A percentile compares a stretch with the other conserved stretches of the same genome.
Conservation (phyloP, 345 rosid genomes). For the Isatis tinctoria region DNA sequence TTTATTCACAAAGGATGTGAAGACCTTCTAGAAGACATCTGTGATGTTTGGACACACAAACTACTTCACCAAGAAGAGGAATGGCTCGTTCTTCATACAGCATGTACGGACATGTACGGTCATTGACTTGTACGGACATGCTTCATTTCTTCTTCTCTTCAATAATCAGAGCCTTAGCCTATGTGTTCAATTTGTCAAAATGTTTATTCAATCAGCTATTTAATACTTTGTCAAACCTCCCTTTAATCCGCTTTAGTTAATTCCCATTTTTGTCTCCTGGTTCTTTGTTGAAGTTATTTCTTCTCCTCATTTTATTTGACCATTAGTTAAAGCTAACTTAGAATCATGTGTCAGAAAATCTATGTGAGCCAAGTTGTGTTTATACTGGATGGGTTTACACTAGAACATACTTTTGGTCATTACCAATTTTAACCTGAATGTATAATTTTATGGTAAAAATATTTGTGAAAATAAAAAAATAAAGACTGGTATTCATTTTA, state of each 20-base stretch:
- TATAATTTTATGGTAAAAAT: too few species aligned
- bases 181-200: conserved; percentile 25
- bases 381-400: too few species aligned
- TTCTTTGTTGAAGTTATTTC: background rate
- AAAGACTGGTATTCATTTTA: too few species aligned
- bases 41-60: too few species aligned
- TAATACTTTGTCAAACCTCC: conserved; percentile 6
- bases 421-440: background rate
- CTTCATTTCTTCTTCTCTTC: too few species aligned
- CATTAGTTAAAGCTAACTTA: background rate
- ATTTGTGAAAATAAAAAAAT: too few species aligned
- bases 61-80: too few species aligned
- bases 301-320: background rate
- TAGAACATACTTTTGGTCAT: background rate
- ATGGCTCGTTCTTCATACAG: too few species aligned
- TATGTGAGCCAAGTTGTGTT: background rate
- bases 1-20: too few species aligned
- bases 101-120: too few species aligned
- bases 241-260: conserved; percentile 14
- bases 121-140: too few species aligned
- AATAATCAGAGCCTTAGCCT: conserved; percentile 7
- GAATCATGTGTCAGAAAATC: background rate
- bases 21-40: too few species aligned
- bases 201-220: conserved; percentile 11
- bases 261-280: background rate